Base-by-base conservation (phyloP, 306 rosid genomes). In the Prunus campanulata region DNA sequence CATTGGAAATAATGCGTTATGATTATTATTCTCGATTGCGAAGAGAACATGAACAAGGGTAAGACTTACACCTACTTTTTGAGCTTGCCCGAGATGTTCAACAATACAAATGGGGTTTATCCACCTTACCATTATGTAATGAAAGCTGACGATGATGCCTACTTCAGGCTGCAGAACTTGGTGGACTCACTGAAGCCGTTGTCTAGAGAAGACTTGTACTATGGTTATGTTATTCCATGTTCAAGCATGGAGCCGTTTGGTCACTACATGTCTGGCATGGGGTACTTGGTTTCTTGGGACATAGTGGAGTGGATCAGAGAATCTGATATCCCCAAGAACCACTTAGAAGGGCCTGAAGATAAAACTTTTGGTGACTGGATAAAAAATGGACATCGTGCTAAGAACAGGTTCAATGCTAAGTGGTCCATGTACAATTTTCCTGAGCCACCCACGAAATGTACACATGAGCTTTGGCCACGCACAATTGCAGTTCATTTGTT, bases 231-330 rank as follows among this genome's bases (percentile, higher is more conserved):
- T 5, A 94, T 93, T 68, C 98, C 96, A 15, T 91, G 97, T 50
- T 84, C 88, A 1, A 94, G 98, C 65, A 94, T 94, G 97, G 95
- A 94, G 67, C 96, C 98, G 0, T 94, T 90, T 18, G 80, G 60
- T 70, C 83, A 87, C 1, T 94, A 94, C 88, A 94, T 94, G 98
- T 94, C 97, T 5, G 98, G 98, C 75, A 94, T 94, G 98, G 98
- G 95, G 24, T 90, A 87, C 74, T 63, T 94, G 86, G 88, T 91
- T 12, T 89, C 93, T 0, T 94, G 98, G 98, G 97, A 94, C 20
- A 81, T 91, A 11, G 96, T 85, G 29, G 92, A 94, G 68, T 94
- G 98, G 98, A 87, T 94, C 10, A 76, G 81, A 5, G 87, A 83
- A 0, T 94, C 98, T 8, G 91, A 91, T 18, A 90, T 91, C 65